Percentiles rank a stretch among this genome's conserved stretches.
Evolutionary conservation across 306 rosid genomes (phyloP).

Genomic region (Acacia melanoxylon): DNA sequence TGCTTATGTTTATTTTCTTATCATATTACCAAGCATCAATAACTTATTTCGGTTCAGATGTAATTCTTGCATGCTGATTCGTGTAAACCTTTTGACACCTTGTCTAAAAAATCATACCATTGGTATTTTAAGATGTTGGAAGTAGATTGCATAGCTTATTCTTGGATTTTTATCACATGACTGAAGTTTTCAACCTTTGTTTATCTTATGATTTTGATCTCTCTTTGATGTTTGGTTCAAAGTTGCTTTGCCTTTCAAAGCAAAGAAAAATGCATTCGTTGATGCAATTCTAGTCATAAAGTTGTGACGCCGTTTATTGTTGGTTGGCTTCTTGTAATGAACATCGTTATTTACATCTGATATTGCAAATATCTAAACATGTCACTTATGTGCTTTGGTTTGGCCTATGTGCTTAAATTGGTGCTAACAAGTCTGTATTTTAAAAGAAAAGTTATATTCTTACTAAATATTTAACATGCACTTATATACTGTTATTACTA

Average conservation of each 20-base stretch:
- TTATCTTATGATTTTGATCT: not conserved
- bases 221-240: not conserved
- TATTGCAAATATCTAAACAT: not conserved
- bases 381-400: not conserved
- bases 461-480: not conserved
- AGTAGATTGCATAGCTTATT: not conserved
- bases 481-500: conserved; percentile 1
- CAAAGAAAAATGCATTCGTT: not conserved
- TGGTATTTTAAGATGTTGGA: not conserved
- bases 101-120: not conserved
- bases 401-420: too few species aligned
- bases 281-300: not conserved
- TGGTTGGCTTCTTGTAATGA: not conserved
- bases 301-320: not conserved
- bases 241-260: not conserved
- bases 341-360: not conserved
- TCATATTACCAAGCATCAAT: too few species aligned
- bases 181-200: not conserved
- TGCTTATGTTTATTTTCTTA: too few species aligned
- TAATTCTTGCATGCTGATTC: too few species aligned
- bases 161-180: not conserved
- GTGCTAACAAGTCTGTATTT: not conserved
- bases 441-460: not conserved
- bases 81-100: too few species aligned
- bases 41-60: too few species aligned